These are phyloP conservation scores for Typha latifolia DNA, from an alignment of 176 grass and related monocot species.

Conservation along the genomic window DNA sequence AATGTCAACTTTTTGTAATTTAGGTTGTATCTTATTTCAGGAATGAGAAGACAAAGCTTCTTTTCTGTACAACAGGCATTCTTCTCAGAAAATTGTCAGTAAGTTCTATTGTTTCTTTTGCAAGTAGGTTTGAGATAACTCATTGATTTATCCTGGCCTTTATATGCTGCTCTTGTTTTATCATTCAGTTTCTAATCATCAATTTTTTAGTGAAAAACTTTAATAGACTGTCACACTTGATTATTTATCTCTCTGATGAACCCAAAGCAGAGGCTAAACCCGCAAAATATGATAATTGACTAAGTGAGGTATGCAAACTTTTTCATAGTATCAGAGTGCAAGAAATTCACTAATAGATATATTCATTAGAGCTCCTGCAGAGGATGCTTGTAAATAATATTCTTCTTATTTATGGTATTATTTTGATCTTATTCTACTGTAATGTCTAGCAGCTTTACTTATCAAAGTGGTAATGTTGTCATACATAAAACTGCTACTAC, in stretches of 20 bases:
- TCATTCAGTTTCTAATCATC: background rate
- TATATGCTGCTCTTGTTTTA: background rate
- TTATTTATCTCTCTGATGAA: background rate
- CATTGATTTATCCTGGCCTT: background rate
- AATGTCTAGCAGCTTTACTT: background rate
- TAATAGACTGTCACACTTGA: background rate
- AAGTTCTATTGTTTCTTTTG: constrained; percentile 24
- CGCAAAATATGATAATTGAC: background rate
- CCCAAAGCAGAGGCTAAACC: background rate
- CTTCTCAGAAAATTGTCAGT: constrained; percentile 86
- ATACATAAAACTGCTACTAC: background rate
- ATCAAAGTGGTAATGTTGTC: background rate
- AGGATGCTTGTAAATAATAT: background rate
- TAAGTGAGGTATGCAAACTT: background rate
- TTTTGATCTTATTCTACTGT: background rate
- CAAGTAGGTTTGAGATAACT: background rate
- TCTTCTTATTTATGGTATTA: background rate
- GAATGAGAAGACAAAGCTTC: constrained; percentile 87
- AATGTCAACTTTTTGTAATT: constrained; percentile 11
- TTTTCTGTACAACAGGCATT: constrained; percentile 95
- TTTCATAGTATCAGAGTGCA: background rate
- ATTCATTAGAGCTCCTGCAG: background rate
- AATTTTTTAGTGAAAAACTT: background rate
- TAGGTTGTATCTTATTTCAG: constrained; percentile 33
- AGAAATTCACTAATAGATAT: background rate